Base-by-base conservation (phyloP, 2,329 filamentous ascomycete species). In the Ascochyta fabae region DNA sequence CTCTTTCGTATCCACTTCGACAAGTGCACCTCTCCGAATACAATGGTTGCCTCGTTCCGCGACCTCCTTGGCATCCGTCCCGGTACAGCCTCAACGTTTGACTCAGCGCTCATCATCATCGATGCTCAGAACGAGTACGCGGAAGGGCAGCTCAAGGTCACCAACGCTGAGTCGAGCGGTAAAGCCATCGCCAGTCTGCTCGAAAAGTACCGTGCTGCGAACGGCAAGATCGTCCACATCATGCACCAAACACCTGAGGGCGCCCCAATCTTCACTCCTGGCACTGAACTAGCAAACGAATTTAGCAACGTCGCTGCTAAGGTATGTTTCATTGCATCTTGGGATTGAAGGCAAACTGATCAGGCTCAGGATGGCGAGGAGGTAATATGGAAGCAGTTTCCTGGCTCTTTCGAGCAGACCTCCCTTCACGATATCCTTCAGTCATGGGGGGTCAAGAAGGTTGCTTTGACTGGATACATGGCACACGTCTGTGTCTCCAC, bases 51-150 rank as follows among this genome's bases (percentile, higher is more conserved):
- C 36, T 78, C 78, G 39, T 83, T 85, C 76, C 83, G 84, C 54
- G 55, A 75, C 15, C 74, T 86, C 53, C 66, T 88, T 50, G 86
- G 86, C 53, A 75, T 82, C 12, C 68, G 78, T 9, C 80, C 81
- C 23, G 85, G 83, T 13, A 83, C 81, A 0, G 86, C 86, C 7
- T 82, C 83, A 0, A 76, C 82, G 0, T 70, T 73, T 39, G 86
- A 89, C 74, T 86, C 82, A 59, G 81, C 83, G 2, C 80, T 90
- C 40, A 74, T 90, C 64, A 88, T 90, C 72, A 86, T 89, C 67
- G 87, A 90, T 68, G 87, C 87, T 1, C 88, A 90, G 66, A 89
- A 89, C 67, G 88, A 90, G 74, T 89, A 87, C 59, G 83, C 83
- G 10, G 73, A 79, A 2, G 88, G 87, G 42, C 76, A 80, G 4